These are phyloP conservation scores for Calvatia gigantea DNA, from an alignment of 768 basidiomycete genomes.

Conservation along the genomic window DNA sequence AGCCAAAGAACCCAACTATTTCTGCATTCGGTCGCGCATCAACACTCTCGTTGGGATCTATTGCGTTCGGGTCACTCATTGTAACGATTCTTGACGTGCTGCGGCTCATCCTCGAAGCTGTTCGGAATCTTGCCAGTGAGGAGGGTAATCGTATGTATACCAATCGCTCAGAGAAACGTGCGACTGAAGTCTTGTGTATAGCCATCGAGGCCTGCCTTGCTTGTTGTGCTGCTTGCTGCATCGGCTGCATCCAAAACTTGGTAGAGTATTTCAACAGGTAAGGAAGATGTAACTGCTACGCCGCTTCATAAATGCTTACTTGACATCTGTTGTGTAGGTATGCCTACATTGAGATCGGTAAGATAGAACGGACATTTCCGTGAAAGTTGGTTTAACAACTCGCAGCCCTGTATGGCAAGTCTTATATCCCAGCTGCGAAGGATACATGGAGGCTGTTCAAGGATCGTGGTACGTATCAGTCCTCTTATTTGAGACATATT, in stretches of 20 bases:
- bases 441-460: slow-evolving; percentile 79
- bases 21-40: slow-evolving; percentile 72
- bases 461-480: slow-evolving; percentile 50
- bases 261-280: slow-evolving; percentile 81
- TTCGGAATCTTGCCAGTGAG: slow-evolving; percentile 53
- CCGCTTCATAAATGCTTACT: neutral
- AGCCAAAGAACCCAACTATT: slow-evolving; percentile 71
- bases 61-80: slow-evolving; percentile 81
- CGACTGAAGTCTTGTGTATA: slow-evolving; percentile 21
- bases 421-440: slow-evolving; percentile 76
- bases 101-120: slow-evolving; percentile 53
- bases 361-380: slow-evolving; percentile 9
- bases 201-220: slow-evolving; percentile 73
- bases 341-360: slow-evolving; percentile 81
- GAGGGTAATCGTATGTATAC: slow-evolving; percentile 61
- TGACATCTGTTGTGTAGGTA: slow-evolving; percentile 39
- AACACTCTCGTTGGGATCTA: slow-evolving; percentile 77
- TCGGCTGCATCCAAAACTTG: slow-evolving; percentile 64
- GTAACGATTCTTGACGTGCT: slow-evolving; percentile 77
- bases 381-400: neutral
- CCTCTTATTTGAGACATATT: slow-evolving; percentile 14
- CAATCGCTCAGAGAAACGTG: neutral
- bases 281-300: slow-evolving; percentile 1
- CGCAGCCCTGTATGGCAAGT: slow-evolving; percentile 78
- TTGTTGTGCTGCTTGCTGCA: slow-evolving; percentile 75